Conservation (phyloP, 1,284 basidiomycete genomes). For the Ustilago cynodontis region DNA sequence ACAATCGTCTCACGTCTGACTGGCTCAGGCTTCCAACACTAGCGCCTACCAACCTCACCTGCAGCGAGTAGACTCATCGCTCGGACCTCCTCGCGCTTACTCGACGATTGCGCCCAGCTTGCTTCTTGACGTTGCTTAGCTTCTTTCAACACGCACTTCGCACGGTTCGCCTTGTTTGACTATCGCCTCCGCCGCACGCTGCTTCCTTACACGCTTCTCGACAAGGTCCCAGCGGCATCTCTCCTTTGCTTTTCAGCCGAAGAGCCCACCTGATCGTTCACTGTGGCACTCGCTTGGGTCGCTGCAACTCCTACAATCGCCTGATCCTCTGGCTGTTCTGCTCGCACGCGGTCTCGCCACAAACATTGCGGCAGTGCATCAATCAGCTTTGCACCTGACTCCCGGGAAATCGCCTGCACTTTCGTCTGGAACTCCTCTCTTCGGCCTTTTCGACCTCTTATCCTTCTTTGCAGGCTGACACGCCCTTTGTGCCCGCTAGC, state of each 20-base stretch:
- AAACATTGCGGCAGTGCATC: background rate
- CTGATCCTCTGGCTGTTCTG: background rate
- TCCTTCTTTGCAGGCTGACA: background rate
- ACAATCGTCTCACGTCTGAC: background rate
- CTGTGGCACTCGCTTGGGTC: conserved; percentile 5
- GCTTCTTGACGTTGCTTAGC: background rate
- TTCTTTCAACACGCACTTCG: background rate
- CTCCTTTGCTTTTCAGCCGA: too few relatives aligned
- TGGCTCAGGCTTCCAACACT: conserved; percentile 6
- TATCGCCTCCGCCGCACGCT: background rate
- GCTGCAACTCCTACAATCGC: background rate
- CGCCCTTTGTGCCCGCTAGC: background rate
- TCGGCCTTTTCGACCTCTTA: background rate
- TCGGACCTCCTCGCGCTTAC: conserved; percentile 6
- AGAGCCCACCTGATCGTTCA: background rate
- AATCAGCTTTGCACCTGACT: background rate
- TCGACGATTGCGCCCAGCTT: background rate
- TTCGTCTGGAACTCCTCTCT: background rate
- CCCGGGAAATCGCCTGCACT: background rate
- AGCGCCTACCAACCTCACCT: background rate
- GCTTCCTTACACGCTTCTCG: background rate
- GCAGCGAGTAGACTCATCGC: background rate
- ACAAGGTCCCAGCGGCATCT: background rate
- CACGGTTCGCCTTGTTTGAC: conserved; percentile 10
- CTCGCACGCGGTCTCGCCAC: conserved; percentile 8